Percentiles rank a stretch among this genome's conserved stretches.
phyloP scores from a whole-genome alignment of 2,329 filamentous ascomycete genomes.

The Paracamarosporium sp. region DNA sequence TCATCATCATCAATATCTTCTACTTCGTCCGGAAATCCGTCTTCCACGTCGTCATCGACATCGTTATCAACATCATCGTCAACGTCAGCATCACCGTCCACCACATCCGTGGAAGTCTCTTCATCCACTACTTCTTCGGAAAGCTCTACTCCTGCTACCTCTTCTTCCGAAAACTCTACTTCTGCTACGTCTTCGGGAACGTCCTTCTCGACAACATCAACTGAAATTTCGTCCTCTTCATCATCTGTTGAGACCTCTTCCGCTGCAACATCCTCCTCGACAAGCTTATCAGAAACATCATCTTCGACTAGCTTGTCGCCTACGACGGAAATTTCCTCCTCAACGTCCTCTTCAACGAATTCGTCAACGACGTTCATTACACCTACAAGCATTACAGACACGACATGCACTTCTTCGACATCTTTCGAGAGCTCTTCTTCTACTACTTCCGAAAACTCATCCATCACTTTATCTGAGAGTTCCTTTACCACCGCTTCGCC shows the following conservation, averaged over 20 bases:
- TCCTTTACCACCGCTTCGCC: not conserved
- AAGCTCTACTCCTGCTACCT: not conserved
- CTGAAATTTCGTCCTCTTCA: not conserved
- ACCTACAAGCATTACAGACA: not conserved
- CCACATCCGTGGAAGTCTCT: not conserved
- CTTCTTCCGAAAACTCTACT: conserved; percentile 5
- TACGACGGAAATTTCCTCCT: not conserved
- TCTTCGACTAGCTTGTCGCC: not conserved
- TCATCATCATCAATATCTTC: conserved; percentile 2
- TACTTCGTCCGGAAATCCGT: conserved; percentile 1
- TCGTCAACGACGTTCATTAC: not conserved
- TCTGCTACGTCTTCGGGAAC: not conserved
- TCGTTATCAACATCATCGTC: not conserved
- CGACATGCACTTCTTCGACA: not conserved
- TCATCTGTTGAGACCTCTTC: conserved; percentile 6
- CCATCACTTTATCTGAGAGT: too few relatives aligned
- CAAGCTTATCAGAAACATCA: not conserved
- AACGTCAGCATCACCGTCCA: not conserved
- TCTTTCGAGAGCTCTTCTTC: too few relatives aligned
- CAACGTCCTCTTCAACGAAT: not conserved
- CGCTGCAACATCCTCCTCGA: not conserved
- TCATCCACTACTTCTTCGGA: not conserved
- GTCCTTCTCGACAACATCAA: conserved; percentile 1
- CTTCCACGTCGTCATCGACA: not conserved
- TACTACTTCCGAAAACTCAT: too few relatives aligned